Conservation (phyloP, 192 early-diverging fungal genomes). For the Mortierella alpina region DNA sequence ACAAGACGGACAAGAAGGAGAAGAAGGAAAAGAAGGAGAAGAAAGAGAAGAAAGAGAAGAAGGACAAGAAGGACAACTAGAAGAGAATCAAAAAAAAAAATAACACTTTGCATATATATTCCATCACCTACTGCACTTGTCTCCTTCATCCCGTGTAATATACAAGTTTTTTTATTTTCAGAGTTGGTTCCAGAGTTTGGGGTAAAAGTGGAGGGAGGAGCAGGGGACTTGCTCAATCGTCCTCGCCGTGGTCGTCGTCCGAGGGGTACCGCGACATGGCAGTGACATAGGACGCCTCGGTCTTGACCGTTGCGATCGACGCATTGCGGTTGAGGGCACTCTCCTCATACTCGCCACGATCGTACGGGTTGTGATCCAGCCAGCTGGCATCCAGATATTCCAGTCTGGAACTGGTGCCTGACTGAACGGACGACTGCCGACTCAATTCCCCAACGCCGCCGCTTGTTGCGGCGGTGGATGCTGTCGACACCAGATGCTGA, state of each 20-base stretch:
- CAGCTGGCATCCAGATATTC: constrained; percentile 19
- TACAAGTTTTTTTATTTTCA: too few species aligned
- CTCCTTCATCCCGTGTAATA: too few species aligned
- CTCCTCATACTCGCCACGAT: neutral
- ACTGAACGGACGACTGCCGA: constrained; percentile 23
- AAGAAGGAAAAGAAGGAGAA: constrained; percentile 14
- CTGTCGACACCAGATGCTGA: neutral
- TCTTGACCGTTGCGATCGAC: constrained; percentile 18
- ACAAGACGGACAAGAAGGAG: neutral
- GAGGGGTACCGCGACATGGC: constrained; percentile 31
- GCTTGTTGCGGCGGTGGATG: neutral
- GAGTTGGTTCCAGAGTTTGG: too few species aligned
- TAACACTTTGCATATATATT: neutral
- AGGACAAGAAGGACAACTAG: constrained; percentile 36
- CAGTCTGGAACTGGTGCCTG: constrained; percentile 2
- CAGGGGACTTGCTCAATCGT: constrained; percentile 3
- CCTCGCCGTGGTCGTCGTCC: constrained; percentile 13
- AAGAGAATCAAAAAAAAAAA: neutral
- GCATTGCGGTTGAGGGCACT: constrained; percentile 19
- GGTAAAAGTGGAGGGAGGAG: neutral
- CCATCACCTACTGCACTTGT: neutral
- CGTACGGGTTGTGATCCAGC: neutral
- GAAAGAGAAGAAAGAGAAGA: constrained; percentile 24
- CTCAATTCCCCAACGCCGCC: constrained; percentile 4
- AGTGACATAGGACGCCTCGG: constrained; percentile 31